Conservation (phyloP, 164 flowering plant genomes). For the Houttuynia cordata region DNA sequence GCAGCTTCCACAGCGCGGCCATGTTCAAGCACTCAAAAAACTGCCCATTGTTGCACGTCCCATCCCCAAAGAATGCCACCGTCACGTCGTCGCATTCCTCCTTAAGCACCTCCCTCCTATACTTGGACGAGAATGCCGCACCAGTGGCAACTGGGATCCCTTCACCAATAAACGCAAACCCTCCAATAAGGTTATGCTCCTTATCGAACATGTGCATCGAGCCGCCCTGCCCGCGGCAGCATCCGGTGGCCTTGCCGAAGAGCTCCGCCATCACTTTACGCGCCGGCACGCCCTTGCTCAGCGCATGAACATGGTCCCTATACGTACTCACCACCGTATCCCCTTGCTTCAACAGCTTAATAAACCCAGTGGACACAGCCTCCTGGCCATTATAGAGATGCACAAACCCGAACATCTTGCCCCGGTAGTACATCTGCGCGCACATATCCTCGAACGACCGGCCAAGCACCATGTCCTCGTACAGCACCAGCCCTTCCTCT, state of each 20-base stretch:
- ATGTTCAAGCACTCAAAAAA: slow-evolving; percentile 97
- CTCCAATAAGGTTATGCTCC: slow-evolving; percentile 81
- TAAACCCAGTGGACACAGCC: slow-evolving; percentile 88
- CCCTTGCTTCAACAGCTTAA: slow-evolving; percentile 60
- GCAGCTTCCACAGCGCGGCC: slow-evolving; percentile 94
- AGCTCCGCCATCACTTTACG: slow-evolving; percentile 89
- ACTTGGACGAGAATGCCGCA: slow-evolving; percentile 78
- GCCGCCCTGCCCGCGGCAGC: slow-evolving; percentile 95
- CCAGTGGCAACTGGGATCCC: slow-evolving; percentile 95
- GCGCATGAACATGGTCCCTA: slow-evolving; percentile 86
- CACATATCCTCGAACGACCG: slow-evolving; percentile 93
- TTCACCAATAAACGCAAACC: slow-evolving; percentile 95
- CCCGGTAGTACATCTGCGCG: slow-evolving; percentile 96
- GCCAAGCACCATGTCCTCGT: slow-evolving; percentile 78
- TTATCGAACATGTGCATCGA: slow-evolving; percentile 98
- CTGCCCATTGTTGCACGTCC: slow-evolving; percentile 88
- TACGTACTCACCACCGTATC: slow-evolving; percentile 79
- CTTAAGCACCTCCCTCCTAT: slow-evolving; percentile 65
- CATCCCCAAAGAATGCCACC: slow-evolving; percentile 85
- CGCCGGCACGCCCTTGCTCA: slow-evolving; percentile 83
- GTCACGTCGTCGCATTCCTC: slow-evolving; percentile 72
- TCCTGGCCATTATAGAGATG: slow-evolving; percentile 94
- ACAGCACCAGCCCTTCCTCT: slow-evolving; percentile 66
- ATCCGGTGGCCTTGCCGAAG: slow-evolving; percentile 82
- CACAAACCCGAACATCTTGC: slow-evolving; percentile 94